phyloP scores from a whole-genome alignment of 805 yeast species.

The Hanseniaspora lachancei region DNA sequence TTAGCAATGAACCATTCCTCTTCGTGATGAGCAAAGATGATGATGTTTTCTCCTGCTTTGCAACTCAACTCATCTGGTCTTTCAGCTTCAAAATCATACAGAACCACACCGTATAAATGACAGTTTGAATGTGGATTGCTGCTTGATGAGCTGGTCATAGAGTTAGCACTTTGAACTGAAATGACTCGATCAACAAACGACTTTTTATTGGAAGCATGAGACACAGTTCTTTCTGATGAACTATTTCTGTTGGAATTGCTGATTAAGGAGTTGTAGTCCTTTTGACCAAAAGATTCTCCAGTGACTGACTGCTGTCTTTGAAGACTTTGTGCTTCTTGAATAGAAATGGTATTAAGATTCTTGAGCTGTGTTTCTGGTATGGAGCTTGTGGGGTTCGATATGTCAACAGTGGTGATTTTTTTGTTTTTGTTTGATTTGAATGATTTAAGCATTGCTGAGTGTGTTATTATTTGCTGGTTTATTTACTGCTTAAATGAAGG shows the following conservation, averaged over 20 bases:
- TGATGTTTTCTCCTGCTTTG: slow-evolving; percentile 72
- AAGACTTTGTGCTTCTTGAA: slow-evolving; percentile 15
- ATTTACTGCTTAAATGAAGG: no score
- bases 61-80: slow-evolving; percentile 74
- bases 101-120: slow-evolving; percentile 62
- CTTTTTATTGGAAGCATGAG: slow-evolving; percentile 2
- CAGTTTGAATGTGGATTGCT: slow-evolving; percentile 14
- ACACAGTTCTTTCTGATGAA: neutral
- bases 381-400: slow-evolving; percentile 25
- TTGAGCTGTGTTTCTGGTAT: slow-evolving; percentile 18
- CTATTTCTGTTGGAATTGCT: slow-evolving; percentile 16
- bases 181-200: slow-evolving; percentile 15
- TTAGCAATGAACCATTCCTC: slow-evolving; percentile 97
- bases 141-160: neutral
- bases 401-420: slow-evolving; percentile 27
- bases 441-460: slow-evolving; percentile 21
- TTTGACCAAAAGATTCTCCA: slow-evolving; percentile 13
- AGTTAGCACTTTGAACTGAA: neutral
- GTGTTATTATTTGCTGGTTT: neutral
- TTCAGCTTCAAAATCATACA: slow-evolving; percentile 73
- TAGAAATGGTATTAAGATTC: slow-evolving; percentile 22
- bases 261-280: slow-evolving; percentile 18
- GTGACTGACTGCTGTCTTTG: slow-evolving; percentile 4
- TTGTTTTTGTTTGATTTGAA: slow-evolving; percentile 23
- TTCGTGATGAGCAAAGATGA: slow-evolving; percentile 91